A percentile compares a stretch with the other conserved stretches of the same genome.
These are phyloP conservation scores for Linderniella brevidens DNA, from an alignment of 257 asterid genomes.

Conservation along the genomic window DNA sequence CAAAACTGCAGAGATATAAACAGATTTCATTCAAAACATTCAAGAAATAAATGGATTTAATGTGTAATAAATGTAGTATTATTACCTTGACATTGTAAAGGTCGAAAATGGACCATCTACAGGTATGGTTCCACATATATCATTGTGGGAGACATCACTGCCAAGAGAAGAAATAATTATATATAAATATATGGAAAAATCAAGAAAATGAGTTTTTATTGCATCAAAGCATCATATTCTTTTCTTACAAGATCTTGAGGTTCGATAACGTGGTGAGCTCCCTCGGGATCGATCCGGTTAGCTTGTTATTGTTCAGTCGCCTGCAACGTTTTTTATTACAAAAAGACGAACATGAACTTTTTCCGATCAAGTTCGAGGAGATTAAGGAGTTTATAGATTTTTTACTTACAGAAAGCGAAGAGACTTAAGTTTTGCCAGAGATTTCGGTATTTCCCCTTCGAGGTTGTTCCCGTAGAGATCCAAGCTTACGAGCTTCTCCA, in stretches of 20 bases:
- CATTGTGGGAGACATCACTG: slow-evolving; percentile 72
- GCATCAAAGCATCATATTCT: neutral
- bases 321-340: slow-evolving; percentile 18
- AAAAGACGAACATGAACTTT: too few relatives aligned
- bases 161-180: too few relatives aligned
- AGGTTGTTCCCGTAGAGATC: slow-evolving; percentile 58
- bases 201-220: neutral
- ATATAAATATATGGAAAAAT: neutral
- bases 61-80: neutral
- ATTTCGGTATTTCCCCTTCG: slow-evolving; percentile 46
- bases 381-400: neutral
- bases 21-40: neutral
- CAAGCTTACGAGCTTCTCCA: slow-evolving; percentile 63
- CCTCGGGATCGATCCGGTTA: slow-evolving; percentile 74
- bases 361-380: neutral
- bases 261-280: slow-evolving; percentile 54
- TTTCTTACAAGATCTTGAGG: slow-evolving; percentile 63
- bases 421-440: slow-evolving; percentile 56
- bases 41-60: neutral
- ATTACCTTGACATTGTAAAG: slow-evolving; percentile 69
- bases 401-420: slow-evolving; percentile 57
- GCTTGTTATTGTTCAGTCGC: slow-evolving; percentile 57
- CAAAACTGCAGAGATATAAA: slow-evolving; percentile 28
- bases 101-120: slow-evolving; percentile 61
- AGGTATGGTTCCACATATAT: slow-evolving; percentile 81